A percentile compares a stretch with the other conserved stretches of the same genome.
These are phyloP conservation scores for Geotrichum klebahnii DNA, from an alignment of 1,139 yeast genomes.

Conservation along the genomic window DNA sequence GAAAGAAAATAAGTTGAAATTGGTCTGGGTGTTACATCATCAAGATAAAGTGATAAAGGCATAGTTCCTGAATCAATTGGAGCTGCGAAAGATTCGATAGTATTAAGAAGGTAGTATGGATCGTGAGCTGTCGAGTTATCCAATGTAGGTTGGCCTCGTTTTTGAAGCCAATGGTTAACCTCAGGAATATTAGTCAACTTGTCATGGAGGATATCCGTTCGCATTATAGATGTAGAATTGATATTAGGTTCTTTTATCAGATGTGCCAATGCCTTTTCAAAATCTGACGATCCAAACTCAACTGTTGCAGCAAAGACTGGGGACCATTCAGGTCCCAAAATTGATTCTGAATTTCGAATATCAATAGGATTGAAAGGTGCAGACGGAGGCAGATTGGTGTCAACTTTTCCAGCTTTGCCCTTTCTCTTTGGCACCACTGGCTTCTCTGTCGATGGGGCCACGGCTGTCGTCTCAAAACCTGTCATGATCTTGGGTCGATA, in stretches of 20 bases:
- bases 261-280: conserved; percentile 72
- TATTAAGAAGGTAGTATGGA: conserved; percentile 14
- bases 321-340: conserved; percentile 65
- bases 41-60: conserved; percentile 44
- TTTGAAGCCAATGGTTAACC: conserved; percentile 15
- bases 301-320: conserved; percentile 33
- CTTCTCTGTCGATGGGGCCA: not conserved
- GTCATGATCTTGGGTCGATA: no score
- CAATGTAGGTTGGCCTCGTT: conserved; percentile 13
- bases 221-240: conserved; percentile 81
- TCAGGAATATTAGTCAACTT: conserved; percentile 18
- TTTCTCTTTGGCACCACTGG: not conserved
- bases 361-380: conserved; percentile 26
- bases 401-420: conserved; percentile 8
- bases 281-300: conserved; percentile 46
- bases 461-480: not conserved
- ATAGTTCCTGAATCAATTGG: conserved; percentile 23
- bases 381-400: not conserved
- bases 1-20: conserved; percentile 44
- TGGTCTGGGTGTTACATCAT: conserved; percentile 51
- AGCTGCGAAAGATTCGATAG: not conserved
- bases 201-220: conserved; percentile 78
- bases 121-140: conserved; percentile 2
- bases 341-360: conserved; percentile 40
- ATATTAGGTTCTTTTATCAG: conserved; percentile 82